A percentile compares a stretch with the other conserved stretches of the same genome.
Conservation (phyloP, 495 filamentous ascomycete genomes). For the Trypethelium eluteriae region DNA sequence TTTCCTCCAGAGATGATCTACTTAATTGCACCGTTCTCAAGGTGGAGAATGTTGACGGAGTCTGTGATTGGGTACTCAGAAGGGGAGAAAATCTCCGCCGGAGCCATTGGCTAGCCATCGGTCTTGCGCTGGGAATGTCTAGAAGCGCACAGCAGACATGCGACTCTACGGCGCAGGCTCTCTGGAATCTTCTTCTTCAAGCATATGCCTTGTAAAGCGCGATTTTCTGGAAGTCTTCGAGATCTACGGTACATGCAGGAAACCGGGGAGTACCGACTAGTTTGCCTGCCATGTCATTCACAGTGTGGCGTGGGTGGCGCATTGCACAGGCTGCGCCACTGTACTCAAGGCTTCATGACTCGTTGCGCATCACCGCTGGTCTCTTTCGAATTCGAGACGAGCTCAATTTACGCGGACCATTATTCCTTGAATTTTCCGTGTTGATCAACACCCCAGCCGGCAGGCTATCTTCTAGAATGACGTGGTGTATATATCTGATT, state of each 20-base stretch:
- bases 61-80: background rate
- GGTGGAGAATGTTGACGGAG: background rate
- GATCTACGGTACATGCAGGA: slow-evolving; percentile 1
- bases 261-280: background rate
- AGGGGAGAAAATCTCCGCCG: background rate
- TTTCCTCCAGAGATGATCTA: background rate
- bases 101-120: background rate
- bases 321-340: background rate
- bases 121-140: no score
- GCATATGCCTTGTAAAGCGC: slow-evolving; percentile 3
- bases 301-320: slow-evolving; percentile 3
- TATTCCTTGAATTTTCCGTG: no score
- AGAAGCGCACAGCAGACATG: no score
- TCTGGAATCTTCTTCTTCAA: slow-evolving; percentile 6
- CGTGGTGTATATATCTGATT: background rate
- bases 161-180: background rate
- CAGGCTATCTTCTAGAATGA: background rate
- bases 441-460: no score
- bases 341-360: background rate
- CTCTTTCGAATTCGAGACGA: background rate
- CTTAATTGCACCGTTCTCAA: background rate
- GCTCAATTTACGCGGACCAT: no score
- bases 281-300: slow-evolving; percentile 11
- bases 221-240: slow-evolving; percentile 1
- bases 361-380: background rate